phyloP scores from a whole-genome alignment of 2,329 filamentous ascomycete genomes.

The Alternaria postmessia region DNA sequence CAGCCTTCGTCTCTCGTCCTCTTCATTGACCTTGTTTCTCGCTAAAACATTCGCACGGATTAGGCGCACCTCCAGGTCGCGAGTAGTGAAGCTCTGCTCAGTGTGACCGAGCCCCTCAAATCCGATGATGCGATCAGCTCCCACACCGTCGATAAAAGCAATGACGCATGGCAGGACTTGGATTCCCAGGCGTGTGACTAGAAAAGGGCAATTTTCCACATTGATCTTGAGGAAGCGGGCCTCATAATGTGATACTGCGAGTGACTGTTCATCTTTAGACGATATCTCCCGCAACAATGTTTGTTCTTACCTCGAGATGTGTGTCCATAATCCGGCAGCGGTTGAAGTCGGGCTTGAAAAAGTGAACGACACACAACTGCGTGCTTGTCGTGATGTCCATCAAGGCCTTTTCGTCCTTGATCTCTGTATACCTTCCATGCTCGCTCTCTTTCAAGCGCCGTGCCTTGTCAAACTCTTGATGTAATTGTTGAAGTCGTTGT shows the following conservation, averaged over 20 bases:
- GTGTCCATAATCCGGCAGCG: conserved; percentile 69
- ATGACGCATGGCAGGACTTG: conserved; percentile 67
- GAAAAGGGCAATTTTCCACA: conserved; percentile 67
- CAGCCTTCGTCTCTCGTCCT: conserved; percentile 47
- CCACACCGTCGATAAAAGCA: conserved; percentile 63
- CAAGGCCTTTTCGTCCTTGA: conserved; percentile 65
- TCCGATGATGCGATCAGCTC: conserved; percentile 65
- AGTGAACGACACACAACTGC: conserved; percentile 67
- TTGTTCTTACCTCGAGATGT: conserved; percentile 57
- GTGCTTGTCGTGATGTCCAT: conserved; percentile 68
- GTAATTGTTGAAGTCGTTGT: conserved; percentile 65
- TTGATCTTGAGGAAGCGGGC: conserved; percentile 66
- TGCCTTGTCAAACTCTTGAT: conserved; percentile 63
- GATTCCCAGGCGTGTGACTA: conserved; percentile 65
- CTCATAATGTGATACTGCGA: conserved; percentile 66
- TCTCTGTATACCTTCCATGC: conserved; percentile 63
- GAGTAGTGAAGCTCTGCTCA: conserved; percentile 62
- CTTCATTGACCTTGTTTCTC: conserved; percentile 60
- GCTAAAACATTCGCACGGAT: conserved; percentile 61
- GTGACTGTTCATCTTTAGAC: conserved; percentile 41
- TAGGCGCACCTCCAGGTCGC: conserved; percentile 62
- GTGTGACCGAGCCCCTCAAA: conserved; percentile 66
- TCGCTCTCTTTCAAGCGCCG: conserved; percentile 60
- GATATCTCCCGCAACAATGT: neutral
- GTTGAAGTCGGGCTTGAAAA: conserved; percentile 70